These are phyloP conservation scores for Fraxinus quadrangulata DNA, from an alignment of 257 asterid genomes.

Conservation along the genomic window DNA sequence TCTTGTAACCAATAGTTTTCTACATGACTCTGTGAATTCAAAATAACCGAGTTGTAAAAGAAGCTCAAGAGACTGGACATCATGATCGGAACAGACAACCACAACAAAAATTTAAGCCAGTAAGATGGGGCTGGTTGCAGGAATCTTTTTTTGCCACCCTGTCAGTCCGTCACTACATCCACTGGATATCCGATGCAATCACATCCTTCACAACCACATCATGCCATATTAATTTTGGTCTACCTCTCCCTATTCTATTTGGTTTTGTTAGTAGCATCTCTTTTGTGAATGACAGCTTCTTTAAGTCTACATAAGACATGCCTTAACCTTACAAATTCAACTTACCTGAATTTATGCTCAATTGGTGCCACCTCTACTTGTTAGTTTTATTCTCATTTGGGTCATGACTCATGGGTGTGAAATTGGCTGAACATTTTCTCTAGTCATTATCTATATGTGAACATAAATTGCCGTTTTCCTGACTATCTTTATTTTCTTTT, in stretches of 20 bases:
- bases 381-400: not conserved
- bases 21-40: not conserved
- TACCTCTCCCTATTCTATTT: not conserved
- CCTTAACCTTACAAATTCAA: not conserved
- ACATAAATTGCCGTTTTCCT: slow-evolving; percentile 5
- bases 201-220: not conserved
- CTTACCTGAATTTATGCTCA: not conserved
- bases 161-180: not conserved
- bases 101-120: not conserved
- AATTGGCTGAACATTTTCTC: not conserved
- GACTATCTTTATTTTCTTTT: not conserved
- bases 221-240: not conserved
- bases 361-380: not conserved
- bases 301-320: not conserved
- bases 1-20: not conserved
- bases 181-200: not conserved
- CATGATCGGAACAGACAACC: not conserved
- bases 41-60: slow-evolving; percentile 9
- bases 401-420: not conserved
- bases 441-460: not conserved
- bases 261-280: not conserved
- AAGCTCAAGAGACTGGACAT: slow-evolving; percentile 1
- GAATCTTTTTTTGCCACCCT: not conserved
- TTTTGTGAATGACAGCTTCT: not conserved
- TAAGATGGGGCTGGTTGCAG: not conserved